Evolutionary conservation across 257 asterid genomes (phyloP).

Genomic region (Striga asiatica): DNA sequence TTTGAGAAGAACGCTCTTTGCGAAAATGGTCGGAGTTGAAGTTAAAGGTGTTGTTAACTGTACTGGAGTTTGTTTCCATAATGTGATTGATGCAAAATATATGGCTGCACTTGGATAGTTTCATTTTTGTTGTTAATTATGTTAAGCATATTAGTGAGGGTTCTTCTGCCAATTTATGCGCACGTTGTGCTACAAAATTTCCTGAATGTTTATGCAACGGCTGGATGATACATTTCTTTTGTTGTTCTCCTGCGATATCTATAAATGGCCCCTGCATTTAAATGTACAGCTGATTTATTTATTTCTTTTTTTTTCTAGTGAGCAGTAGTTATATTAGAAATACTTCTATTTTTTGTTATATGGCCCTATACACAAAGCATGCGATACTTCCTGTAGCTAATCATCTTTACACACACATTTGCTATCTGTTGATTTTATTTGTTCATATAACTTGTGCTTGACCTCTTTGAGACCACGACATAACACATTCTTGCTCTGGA

Average conservation of each 20-base stretch:
- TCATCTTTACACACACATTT: neutral
- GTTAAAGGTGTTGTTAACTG: neutral
- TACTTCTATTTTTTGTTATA: no score
- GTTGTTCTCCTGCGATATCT: no score
- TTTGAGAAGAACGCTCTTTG: neutral
- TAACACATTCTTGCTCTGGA: conserved; percentile 12
- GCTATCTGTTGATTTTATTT: conserved; percentile 11
- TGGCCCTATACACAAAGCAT: no score
- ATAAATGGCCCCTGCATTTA: no score
- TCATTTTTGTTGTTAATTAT: neutral
- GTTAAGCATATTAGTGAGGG: neutral
- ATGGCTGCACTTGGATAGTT: neutral
- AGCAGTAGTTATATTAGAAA: no score
- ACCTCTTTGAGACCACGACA: conserved; percentile 14
- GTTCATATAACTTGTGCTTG: conserved; percentile 13
- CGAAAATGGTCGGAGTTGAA: neutral
- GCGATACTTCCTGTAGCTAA: no score
- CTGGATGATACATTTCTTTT: no score
- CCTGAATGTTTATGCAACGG: no score
- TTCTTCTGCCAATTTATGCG: no score
- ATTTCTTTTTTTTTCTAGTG: no score
- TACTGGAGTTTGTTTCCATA: neutral
- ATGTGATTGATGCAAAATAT: neutral
- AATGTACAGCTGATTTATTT: no score
- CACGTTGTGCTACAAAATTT: no score